Conservation (phyloP, 2,329 filamentous ascomycete genomes). For the Herpotrichia juniperi region DNA sequence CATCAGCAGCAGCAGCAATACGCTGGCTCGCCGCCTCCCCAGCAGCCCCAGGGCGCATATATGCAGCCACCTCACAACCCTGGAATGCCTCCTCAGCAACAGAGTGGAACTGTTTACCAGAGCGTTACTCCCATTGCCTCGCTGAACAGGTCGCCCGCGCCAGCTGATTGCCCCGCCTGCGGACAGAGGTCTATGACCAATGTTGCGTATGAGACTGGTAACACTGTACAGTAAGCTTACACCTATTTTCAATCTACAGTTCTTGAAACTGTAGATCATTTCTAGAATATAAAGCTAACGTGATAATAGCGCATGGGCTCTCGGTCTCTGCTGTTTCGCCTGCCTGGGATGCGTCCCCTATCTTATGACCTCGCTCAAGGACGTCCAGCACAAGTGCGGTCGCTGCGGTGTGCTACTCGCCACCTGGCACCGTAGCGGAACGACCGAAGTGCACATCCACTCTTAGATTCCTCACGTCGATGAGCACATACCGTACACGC, state of each 20-base stretch:
- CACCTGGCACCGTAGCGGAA: slow-evolving; percentile 56
- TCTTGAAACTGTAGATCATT: neutral
- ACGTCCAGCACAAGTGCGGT: slow-evolving; percentile 56
- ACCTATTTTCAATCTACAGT: neutral
- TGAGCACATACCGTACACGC: neutral
- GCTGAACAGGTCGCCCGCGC: slow-evolving; percentile 44
- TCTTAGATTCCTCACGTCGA: slow-evolving; percentile 20
- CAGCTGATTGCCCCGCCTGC: slow-evolving; percentile 57
- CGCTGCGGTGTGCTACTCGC: slow-evolving; percentile 53
- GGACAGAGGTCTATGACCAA: slow-evolving; percentile 49
- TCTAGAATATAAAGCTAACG: slow-evolving; percentile 13
- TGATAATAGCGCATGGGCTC: slow-evolving; percentile 51
- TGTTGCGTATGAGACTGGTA: slow-evolving; percentile 41
- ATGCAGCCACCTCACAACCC: slow-evolving; percentile 23
- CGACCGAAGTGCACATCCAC: slow-evolving; percentile 52
- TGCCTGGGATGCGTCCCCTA: slow-evolving; percentile 58
- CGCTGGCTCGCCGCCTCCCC: slow-evolving; percentile 29
- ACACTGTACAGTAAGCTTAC: slow-evolving; percentile 49
- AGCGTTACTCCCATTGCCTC: slow-evolving; percentile 41
- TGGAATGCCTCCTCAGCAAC: slow-evolving; percentile 40
- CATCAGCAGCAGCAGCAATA: slow-evolving; percentile 23
- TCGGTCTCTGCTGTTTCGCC: slow-evolving; percentile 49
- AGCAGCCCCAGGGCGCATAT: slow-evolving; percentile 28
- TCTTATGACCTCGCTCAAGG: slow-evolving; percentile 54
- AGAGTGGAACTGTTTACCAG: slow-evolving; percentile 41